A percentile compares a stretch with the other conserved stretches of the same genome.
Evolutionary conservation across 441 rosid species (phyloP).

Genomic region (Jatropha multifida): DNA sequence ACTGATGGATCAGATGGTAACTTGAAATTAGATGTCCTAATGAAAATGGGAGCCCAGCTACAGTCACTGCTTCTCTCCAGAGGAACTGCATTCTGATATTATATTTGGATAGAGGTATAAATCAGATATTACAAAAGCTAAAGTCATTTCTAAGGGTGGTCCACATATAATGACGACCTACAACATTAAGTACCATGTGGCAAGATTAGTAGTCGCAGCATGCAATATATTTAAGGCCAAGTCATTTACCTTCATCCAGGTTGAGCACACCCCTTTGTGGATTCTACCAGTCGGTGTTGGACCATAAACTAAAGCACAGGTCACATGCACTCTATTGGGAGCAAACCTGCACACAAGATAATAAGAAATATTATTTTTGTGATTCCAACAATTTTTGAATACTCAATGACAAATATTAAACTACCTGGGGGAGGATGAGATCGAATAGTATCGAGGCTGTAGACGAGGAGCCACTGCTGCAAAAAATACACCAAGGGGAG

Average conservation of each 20-base stretch:
- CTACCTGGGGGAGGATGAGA: conserved; percentile 93
- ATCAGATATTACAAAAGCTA: conserved; percentile 19
- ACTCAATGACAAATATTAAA: conserved; percentile 13
- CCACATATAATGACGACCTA: neutral
- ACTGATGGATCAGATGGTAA: conserved; percentile 79
- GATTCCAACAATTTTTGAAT: conserved; percentile 1
- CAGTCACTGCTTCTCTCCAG: conserved; percentile 59
- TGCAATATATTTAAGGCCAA: neutral
- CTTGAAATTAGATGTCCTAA: conserved; percentile 88
- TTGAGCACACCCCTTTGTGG: conserved; percentile 87
- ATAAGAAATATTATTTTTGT: conserved; percentile 11
- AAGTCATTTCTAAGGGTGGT: neutral
- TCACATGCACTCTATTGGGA: conserved; percentile 73
- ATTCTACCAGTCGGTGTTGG: conserved; percentile 84
- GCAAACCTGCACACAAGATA: conserved; percentile 48
- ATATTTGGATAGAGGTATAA: neutral
- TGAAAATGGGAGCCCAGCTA: conserved; percentile 79
- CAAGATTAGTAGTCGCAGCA: neutral
- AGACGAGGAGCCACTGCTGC: conserved; percentile 88
- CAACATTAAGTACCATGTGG: neutral
- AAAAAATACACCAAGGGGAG: conserved; percentile 90
- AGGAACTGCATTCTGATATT: conserved; percentile 60
- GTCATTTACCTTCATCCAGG: conserved; percentile 85
- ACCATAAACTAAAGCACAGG: conserved; percentile 80
- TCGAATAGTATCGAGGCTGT: conserved; percentile 91